Evolutionary conservation across 495 filamentous ascomycete species (phyloP).

Genomic region (Lasiosphaeria hispida): DNA sequence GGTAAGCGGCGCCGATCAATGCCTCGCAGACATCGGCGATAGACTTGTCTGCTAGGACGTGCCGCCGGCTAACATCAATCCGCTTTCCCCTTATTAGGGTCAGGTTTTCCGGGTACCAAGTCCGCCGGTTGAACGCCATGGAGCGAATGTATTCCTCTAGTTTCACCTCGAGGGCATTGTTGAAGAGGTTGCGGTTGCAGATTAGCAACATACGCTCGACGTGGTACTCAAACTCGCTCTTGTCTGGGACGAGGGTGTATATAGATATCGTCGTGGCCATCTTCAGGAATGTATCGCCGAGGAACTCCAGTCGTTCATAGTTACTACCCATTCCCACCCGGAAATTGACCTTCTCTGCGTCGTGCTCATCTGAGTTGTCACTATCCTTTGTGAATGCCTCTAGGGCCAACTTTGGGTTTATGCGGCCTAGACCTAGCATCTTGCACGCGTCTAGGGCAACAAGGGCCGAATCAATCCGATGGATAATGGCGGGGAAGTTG

Average conservation of each 20-base stretch:
- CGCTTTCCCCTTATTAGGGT: constrained; percentile 50
- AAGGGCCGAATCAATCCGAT: constrained; percentile 76
- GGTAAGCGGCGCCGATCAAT: constrained; percentile 82
- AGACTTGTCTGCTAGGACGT: constrained; percentile 79
- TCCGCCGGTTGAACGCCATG: constrained; percentile 71
- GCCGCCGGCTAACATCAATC: constrained; percentile 43
- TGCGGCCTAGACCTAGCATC: constrained; percentile 53
- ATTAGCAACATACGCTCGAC: constrained; percentile 87
- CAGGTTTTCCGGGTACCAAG: constrained; percentile 82
- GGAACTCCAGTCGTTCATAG: constrained; percentile 91
- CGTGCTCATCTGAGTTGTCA: constrained; percentile 81
- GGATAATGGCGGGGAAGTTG: constrained; percentile 79
- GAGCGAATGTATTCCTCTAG: constrained; percentile 80
- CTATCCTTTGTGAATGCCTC: constrained; percentile 95
- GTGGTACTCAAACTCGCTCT: constrained; percentile 85
- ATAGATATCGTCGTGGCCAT: constrained; percentile 89
- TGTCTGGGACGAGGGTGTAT: constrained; percentile 69
- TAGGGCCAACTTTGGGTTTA: constrained; percentile 69
- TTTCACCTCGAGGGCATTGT: constrained; percentile 63
- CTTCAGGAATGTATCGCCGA: constrained; percentile 93
- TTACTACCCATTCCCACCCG: constrained; percentile 93
- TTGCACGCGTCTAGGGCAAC: constrained; percentile 66
- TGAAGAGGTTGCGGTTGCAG: constrained; percentile 88
- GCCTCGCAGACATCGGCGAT: constrained; percentile 98
- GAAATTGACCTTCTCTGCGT: constrained; percentile 65